phyloP scores from a whole-genome alignment of 306 rosid species.

The Corylus heterophylla region DNA sequence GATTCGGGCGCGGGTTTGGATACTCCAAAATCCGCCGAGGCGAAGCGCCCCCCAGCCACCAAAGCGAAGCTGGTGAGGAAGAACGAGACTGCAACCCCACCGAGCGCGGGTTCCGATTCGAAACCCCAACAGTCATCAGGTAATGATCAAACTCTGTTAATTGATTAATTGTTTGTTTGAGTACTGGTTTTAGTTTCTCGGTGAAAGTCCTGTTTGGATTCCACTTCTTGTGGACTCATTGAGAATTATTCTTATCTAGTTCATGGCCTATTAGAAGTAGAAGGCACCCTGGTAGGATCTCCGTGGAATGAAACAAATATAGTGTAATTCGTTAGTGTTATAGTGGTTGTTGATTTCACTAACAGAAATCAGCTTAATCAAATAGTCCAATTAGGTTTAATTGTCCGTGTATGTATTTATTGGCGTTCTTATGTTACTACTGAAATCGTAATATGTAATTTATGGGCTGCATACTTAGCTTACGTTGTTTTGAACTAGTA shows the following conservation, averaged over 20 bases:
- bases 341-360: not conserved
- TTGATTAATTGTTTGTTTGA: not conserved
- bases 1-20: constrained; percentile 6
- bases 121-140: constrained; percentile 42
- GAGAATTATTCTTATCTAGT: too few relatives aligned
- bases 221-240: too few relatives aligned
- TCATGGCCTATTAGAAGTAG: too few relatives aligned
- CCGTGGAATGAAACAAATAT: not conserved
- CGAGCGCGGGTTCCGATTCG: constrained; percentile 23
- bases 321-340: not conserved
- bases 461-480: not conserved
- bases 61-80: constrained; percentile 45
- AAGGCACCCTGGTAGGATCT: too few relatives aligned
- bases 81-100: constrained; percentile 41
- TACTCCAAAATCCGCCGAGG: constrained; percentile 22
- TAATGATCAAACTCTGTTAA: constrained; percentile 15
- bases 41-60: constrained; percentile 39
- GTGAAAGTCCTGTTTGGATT: not conserved
- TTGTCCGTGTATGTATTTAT: not conserved
- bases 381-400: not conserved
- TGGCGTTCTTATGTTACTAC: not conserved
- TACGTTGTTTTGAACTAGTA: constrained; percentile 6
- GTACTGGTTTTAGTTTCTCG: not conserved
- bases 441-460: not conserved
- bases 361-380: not conserved